Conservation (phyloP, 495 filamentous ascomycete species). For the Bryoglossum gracile region DNA sequence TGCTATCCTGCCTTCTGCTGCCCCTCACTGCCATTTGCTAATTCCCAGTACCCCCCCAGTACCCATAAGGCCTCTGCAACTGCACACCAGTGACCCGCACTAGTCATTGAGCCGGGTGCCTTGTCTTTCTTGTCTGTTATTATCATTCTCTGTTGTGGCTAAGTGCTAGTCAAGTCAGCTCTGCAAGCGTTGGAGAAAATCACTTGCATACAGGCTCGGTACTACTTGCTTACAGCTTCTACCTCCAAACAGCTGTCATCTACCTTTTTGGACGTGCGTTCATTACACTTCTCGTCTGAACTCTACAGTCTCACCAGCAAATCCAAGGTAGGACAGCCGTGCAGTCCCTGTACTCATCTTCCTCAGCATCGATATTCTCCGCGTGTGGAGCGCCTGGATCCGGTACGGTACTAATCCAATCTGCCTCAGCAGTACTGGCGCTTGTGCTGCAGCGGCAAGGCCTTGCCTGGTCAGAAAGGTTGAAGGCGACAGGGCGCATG, state of each 20-base stretch:
- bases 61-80: slow-evolving; percentile 8
- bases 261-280: slow-evolving; percentile 14
- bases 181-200: neutral
- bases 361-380: slow-evolving; percentile 24
- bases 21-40: slow-evolving; percentile 22
- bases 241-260: slow-evolving; percentile 1
- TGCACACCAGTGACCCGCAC: too few relatives aligned
- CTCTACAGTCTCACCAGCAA: slow-evolving; percentile 13
- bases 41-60: slow-evolving; percentile 4
- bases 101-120: slow-evolving; percentile 20
- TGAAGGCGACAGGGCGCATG: slow-evolving; percentile 13
- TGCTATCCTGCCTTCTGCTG: slow-evolving; percentile 4
- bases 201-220: neutral
- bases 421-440: slow-evolving; percentile 18
- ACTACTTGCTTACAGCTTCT: neutral
- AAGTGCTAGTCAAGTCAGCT: slow-evolving; percentile 22
- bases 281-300: slow-evolving; percentile 15
- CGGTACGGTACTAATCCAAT: slow-evolving; percentile 13
- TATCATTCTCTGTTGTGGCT: slow-evolving; percentile 20
- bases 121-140: slow-evolving; percentile 5
- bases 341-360: slow-evolving; percentile 22
- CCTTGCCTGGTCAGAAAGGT: slow-evolving; percentile 10
- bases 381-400: slow-evolving; percentile 16
- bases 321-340: slow-evolving; percentile 15
- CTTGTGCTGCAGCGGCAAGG: neutral